A percentile compares a stretch with the other conserved stretches of the same genome.
Evolutionary conservation across 78 protist species (phyloP).

Genomic region (Cyanophora paradoxa): DNA sequence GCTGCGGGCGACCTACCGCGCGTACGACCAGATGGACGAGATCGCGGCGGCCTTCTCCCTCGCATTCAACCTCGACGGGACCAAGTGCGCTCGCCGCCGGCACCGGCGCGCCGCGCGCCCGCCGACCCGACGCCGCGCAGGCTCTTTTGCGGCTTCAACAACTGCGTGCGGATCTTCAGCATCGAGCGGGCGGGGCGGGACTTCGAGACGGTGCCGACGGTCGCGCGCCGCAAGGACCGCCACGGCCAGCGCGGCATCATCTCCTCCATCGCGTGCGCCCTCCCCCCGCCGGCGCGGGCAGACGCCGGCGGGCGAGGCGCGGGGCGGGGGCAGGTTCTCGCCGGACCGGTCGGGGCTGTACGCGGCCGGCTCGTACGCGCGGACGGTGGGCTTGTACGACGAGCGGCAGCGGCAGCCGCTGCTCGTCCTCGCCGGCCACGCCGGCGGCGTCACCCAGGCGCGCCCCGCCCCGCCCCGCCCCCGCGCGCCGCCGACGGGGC

Average conservation of each 20-base stretch:
- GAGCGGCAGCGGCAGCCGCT: background rate
- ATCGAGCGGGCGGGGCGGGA: conserved; percentile 11
- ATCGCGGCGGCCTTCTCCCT: background rate
- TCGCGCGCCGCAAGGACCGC: background rate
- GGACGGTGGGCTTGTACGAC: background rate
- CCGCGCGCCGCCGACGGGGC: no score
- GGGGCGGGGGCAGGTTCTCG: no score
- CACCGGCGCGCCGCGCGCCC: no score
- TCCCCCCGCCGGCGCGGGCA: no score
- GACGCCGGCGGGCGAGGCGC: no score
- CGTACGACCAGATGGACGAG: conserved; percentile 17
- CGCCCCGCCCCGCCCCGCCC: no score
- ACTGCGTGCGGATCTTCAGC: conserved; percentile 21
- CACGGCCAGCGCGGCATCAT: conserved; percentile 18
- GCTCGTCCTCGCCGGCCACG: conserved; percentile 5
- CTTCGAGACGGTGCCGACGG: background rate
- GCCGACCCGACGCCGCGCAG: background rate
- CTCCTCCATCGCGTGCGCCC: conserved; percentile 24
- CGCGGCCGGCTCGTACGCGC: conserved; percentile 14
- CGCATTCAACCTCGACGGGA: no score
- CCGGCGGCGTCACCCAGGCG: conserved; percentile 31
- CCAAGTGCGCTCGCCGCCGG: no score
- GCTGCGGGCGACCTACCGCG: conserved; percentile 16
- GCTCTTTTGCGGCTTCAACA: conserved; percentile 9
- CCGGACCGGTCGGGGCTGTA: background rate